Evolutionary conservation across 331 rosid species (phyloP), one percentile per base, ranked within the genome.

Genomic region (Arachis monticola): DNA sequence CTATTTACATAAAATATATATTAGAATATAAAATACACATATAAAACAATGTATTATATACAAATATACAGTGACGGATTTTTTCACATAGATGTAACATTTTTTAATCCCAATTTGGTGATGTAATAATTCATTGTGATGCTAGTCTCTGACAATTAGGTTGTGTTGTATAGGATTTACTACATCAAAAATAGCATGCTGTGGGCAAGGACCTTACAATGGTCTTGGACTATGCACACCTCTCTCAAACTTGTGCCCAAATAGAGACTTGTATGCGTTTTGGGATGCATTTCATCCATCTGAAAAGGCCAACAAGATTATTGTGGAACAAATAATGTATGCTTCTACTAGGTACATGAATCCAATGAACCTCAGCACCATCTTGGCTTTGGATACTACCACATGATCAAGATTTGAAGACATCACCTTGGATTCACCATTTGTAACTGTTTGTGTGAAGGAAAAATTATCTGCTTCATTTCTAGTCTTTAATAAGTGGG

Each of bases 141-240:
- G 1, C 51, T 31, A 4, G 0, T 1, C 8, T 65, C 8, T 55
- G 9, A 70, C 50, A 46, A 64, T 9, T 59, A 9, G 50, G 51
- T 58, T 64, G 17, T 0, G 38, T 69, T 57, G 17, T 31, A 32
- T n/a, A 87, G 95, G 97, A 10, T 89, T 92, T 80, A 46, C 31
- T 17, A 80, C 83, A 10, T 72, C 93, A 8, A 76, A 77, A 77
- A 5, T 88, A 6, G 96, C 97, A 1, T 92, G 96, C 64, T 92
- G 97, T 76, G 97, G 96, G 10, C 97, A 92, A 85, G 93, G 97
- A 63, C 90, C 97, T 12, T 76, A 78, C 66, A 92, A 92, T 67
- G 97, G 97, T 2, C 10, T 87, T 41, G 96, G 97, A 2, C 81
- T 92, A 2, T 88, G 84, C 77, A 75, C 84, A 46, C n/a, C 68